Evolutionary conservation across 2,329 filamentous ascomycete genomes (phyloP).

Genomic region (Clarireedia monteithiana): DNA sequence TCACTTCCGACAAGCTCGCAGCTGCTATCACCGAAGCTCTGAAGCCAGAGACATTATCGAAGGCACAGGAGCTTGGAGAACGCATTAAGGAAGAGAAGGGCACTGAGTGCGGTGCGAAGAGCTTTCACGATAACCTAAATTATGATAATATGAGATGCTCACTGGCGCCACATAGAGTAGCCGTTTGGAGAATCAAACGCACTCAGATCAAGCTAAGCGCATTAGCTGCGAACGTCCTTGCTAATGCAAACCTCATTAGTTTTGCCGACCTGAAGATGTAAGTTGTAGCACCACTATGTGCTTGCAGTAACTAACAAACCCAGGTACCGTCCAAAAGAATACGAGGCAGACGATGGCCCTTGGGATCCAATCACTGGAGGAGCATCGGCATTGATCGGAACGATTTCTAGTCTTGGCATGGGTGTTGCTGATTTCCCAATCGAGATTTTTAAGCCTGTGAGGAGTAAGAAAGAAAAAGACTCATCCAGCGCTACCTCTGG

Average conservation of each 20-base stretch:
- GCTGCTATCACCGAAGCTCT: slow-evolving; percentile 55
- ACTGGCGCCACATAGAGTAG: slow-evolving; percentile 57
- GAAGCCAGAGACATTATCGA: slow-evolving; percentile 49
- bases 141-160: slow-evolving; percentile 61
- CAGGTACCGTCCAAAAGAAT: slow-evolving; percentile 52
- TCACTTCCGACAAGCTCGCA: slow-evolving; percentile 59
- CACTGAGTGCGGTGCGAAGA: slow-evolving; percentile 53
- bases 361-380: slow-evolving; percentile 73
- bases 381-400: slow-evolving; percentile 70
- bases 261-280: slow-evolving; percentile 68
- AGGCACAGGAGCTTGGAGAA: slow-evolving; percentile 42
- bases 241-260: slow-evolving; percentile 54
- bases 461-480: slow-evolving; percentile 18
- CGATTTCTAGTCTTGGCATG: slow-evolving; percentile 74
- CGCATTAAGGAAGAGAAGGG: slow-evolving; percentile 61
- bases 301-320: slow-evolving; percentile 1
- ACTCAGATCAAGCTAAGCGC: slow-evolving; percentile 62
- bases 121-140: slow-evolving; percentile 65
- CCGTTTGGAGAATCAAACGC: slow-evolving; percentile 67
- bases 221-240: slow-evolving; percentile 63
- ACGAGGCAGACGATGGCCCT: slow-evolving; percentile 71
- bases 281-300: slow-evolving; percentile 25
- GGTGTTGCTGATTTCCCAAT: slow-evolving; percentile 68
- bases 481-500: slow-evolving; percentile 8
- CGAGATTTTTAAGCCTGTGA: slow-evolving; percentile 42